These are phyloP conservation scores for Baorangia bicolor DNA, from an alignment of 768 basidiomycete genomes.

Conservation along the genomic window DNA sequence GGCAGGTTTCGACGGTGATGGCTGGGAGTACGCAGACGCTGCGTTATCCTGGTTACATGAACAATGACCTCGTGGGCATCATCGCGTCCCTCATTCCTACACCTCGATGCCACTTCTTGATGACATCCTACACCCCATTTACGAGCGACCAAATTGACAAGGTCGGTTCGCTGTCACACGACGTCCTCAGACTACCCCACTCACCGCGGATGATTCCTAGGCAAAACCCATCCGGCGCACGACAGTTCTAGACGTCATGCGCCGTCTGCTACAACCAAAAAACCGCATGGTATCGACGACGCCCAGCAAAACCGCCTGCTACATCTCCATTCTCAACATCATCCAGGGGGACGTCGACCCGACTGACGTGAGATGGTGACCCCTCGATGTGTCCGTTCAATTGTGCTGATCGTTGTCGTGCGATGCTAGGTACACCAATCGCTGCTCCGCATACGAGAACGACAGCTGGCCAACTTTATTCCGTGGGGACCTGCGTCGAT, in stretches of 20 bases:
- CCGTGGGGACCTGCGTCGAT: slow-evolving; percentile 99
- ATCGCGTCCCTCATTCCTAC: slow-evolving; percentile 96
- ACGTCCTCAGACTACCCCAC: not conserved
- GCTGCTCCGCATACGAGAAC: slow-evolving; percentile 91
- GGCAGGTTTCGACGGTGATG: slow-evolving; percentile 94
- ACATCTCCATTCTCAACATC: slow-evolving; percentile 97
- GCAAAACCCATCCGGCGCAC: slow-evolving; percentile 95
- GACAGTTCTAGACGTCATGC: slow-evolving; percentile 98
- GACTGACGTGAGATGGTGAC: slow-evolving; percentile 65
- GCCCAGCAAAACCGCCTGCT: slow-evolving; percentile 91
- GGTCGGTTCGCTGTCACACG: slow-evolving; percentile 43
- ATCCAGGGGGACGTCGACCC: slow-evolving; percentile 99
- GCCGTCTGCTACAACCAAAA: slow-evolving; percentile 94
- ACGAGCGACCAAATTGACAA: slow-evolving; percentile 97
- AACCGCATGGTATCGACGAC: slow-evolving; percentile 96
- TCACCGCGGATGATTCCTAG: slow-evolving; percentile 37
- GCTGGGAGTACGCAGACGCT: slow-evolving; percentile 96
- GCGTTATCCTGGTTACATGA: slow-evolving; percentile 98
- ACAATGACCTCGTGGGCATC: slow-evolving; percentile 97
- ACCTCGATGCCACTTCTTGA: slow-evolving; percentile 95
- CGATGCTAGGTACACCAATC: slow-evolving; percentile 87
- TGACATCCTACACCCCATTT: slow-evolving; percentile 99
- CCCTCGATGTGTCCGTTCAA: not conserved
- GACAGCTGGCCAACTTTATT: slow-evolving; percentile 95
- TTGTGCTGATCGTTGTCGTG: not conserved